These are phyloP conservation scores for Talaromyces sp. DNA, from an alignment of 2,329 filamentous ascomycete genomes.

Conservation along the genomic window DNA sequence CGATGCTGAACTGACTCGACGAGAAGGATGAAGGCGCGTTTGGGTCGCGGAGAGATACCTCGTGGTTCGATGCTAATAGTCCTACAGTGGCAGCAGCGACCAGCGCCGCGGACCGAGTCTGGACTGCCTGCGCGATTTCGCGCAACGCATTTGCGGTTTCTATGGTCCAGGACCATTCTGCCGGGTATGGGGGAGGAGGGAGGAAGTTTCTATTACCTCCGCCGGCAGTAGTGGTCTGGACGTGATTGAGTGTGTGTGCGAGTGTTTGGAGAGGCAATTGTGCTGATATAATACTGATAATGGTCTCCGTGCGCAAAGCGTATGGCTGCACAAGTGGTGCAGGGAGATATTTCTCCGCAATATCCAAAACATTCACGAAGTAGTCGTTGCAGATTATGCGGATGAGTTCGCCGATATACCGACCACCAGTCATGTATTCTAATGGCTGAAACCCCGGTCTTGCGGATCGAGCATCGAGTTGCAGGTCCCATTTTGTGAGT, in stretches of 20 bases:
- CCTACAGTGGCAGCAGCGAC: slow-evolving; percentile 18
- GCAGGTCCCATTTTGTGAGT: slow-evolving; percentile 17
- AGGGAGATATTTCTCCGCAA: slow-evolving; percentile 12
- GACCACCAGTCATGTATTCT: slow-evolving; percentile 18
- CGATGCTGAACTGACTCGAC: neutral
- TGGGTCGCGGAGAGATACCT: slow-evolving; percentile 12
- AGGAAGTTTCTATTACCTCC: neutral
- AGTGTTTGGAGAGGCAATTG: slow-evolving; percentile 8
- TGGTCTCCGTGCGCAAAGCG: slow-evolving; percentile 9
- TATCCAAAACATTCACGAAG: slow-evolving; percentile 11
- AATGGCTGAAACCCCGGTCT: slow-evolving; percentile 16
- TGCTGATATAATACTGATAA: slow-evolving; percentile 13
- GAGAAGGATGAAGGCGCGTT: neutral
- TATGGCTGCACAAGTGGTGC: slow-evolving; percentile 6
- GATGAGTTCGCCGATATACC: slow-evolving; percentile 17
- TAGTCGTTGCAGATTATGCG: slow-evolving; percentile 17
- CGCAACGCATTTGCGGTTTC: slow-evolving; percentile 14
- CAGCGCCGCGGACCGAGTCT: slow-evolving; percentile 15
- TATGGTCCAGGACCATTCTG: slow-evolving; percentile 14
- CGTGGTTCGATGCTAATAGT: slow-evolving; percentile 17
- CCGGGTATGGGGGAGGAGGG: neutral
- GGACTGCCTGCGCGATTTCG: slow-evolving; percentile 15
- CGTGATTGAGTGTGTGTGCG: slow-evolving; percentile 7
- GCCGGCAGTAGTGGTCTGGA: neutral
- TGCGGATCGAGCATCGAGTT: slow-evolving; percentile 13